Base-by-base conservation (phyloP, 2,329 filamentous ascomycete species). In the Penicillium sp. region DNA sequence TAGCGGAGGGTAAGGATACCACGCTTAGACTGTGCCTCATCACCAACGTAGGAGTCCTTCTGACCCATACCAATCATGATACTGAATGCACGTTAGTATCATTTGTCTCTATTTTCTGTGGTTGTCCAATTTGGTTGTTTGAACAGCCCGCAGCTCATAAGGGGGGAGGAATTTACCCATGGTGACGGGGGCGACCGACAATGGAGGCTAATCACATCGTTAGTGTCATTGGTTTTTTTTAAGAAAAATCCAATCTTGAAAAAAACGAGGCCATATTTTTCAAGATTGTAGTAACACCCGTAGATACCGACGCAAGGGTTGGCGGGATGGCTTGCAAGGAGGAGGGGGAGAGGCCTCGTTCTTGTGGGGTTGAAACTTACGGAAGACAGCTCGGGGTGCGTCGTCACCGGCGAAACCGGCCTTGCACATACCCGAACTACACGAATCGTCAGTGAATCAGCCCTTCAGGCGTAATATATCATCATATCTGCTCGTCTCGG, bases 31-130 rank as follows among this genome's bases (percentile, higher is more conserved):
- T 99, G 95, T 84, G 95, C 95, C 87, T 99, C 95, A 84, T 99
- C 95, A 87, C 95, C 95, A 74, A 99, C 95, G 79, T 99, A 99
- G 65, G 95, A 98, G 87, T 99, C 95, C 87, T 99, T 99, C 85
- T 98, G 95, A 75, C 95, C 95, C 95, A 99, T 99, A 88, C 95
- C 95, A 81, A 99, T 98, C 95, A 99, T 99, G 86, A 99, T 98
- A 88, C 93, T 96, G 74, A 64, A 63, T 70, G 71, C 55, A 67
- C 71, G 78, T 77, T 65, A 74, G 68, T 64, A 39, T 37, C 22
- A 26, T 37, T 19, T n/a, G 8, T 27, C 13, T 31, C 11, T 43
- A 24, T 49, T 29, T 26, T 54, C 42, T 29, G 2, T 24, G 24
- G 14, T 35, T 48, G 22, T 19, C 8, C 4, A 26, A 48, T 21